These are phyloP conservation scores for Sarcocystis neurona DNA, from an alignment of 169 alveolate genomes.

Conservation along the genomic window DNA sequence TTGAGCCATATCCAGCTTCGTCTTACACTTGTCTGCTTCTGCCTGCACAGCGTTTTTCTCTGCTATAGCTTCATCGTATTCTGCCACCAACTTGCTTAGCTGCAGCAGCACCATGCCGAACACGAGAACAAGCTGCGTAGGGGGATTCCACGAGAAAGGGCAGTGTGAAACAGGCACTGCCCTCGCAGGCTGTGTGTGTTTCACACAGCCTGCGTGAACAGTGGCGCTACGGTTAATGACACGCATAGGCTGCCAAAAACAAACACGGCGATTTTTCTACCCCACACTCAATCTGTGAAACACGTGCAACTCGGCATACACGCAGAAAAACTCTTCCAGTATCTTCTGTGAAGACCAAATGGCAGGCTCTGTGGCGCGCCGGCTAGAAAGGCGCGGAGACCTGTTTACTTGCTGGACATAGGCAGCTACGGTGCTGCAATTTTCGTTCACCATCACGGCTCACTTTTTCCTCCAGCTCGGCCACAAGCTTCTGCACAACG, in stretches of 20 bases:
- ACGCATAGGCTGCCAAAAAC: no score
- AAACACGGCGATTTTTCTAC: no score
- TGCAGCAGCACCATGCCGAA: constrained; percentile 14
- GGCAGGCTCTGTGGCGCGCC: no score
- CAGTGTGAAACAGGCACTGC: background rate
- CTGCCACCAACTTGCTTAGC: constrained; percentile 60
- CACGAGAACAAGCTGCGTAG: background rate
- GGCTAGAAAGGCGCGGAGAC: background rate
- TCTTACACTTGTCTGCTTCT: constrained; percentile 91
- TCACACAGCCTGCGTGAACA: no score
- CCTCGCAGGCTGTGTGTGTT: background rate
- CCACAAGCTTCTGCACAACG: constrained; percentile 83
- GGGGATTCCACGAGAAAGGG: background rate
- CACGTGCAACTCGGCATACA: no score
- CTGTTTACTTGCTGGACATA: background rate
- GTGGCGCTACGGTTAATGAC: no score
- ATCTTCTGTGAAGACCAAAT: no score
- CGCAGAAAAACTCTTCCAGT: no score
- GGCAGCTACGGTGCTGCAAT: no score
- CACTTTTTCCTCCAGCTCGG: constrained; percentile 74
- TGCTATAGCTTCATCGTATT: constrained; percentile 89
- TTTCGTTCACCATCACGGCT: no score
- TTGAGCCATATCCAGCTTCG: constrained; percentile 92
- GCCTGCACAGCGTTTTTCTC: constrained; percentile 91
- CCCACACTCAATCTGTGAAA: no score